Percentiles rank a stretch among this genome's conserved stretches.
These are phyloP conservation scores for Chlorella sp. DNA, from an alignment of 139 green algal genomes.

Conservation along the genomic window DNA sequence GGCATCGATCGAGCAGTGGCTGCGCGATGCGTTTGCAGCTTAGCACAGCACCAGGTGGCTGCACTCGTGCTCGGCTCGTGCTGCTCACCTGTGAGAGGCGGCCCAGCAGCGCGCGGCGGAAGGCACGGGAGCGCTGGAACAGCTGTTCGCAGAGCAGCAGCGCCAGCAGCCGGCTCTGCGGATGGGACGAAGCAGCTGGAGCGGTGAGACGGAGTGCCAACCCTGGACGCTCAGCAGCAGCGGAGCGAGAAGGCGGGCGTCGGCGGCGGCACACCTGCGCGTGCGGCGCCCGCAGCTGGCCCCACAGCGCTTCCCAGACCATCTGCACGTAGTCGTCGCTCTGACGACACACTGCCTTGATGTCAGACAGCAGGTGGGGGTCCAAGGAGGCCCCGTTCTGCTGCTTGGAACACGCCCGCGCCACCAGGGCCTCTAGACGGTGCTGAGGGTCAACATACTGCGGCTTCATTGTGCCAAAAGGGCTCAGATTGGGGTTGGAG, in stretches of 20 bases:
- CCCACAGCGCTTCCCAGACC: not conserved
- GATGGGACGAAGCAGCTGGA: not conserved
- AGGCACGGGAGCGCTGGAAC: constrained; percentile 47
- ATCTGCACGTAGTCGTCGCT: not conserved
- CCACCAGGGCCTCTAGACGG: too few species aligned
- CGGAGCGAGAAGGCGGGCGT: not conserved
- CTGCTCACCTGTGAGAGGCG: not conserved
- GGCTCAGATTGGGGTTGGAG: too few species aligned
- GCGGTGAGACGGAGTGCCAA: not conserved
- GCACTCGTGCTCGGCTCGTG: too few species aligned
- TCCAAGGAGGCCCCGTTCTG: not conserved
- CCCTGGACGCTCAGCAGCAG: not conserved
- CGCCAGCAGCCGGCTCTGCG: constrained; percentile 47
- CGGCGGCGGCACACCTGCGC: not conserved
- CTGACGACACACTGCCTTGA: not conserved
- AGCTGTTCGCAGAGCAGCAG: constrained; percentile 48
- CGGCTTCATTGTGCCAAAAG: too few species aligned
- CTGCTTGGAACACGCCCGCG: too few species aligned
- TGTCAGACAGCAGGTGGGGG: not conserved
- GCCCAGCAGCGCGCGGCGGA: constrained; percentile 29
- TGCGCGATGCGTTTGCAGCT: not conserved
- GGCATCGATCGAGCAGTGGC: not conserved
- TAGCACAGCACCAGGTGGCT: not conserved
- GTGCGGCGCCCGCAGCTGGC: constrained; percentile 8
- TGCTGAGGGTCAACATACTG: too few species aligned